These are phyloP conservation scores for Orbilia javanica DNA, from an alignment of 2,329 filamentous ascomycete genomes.

Conservation along the genomic window DNA sequence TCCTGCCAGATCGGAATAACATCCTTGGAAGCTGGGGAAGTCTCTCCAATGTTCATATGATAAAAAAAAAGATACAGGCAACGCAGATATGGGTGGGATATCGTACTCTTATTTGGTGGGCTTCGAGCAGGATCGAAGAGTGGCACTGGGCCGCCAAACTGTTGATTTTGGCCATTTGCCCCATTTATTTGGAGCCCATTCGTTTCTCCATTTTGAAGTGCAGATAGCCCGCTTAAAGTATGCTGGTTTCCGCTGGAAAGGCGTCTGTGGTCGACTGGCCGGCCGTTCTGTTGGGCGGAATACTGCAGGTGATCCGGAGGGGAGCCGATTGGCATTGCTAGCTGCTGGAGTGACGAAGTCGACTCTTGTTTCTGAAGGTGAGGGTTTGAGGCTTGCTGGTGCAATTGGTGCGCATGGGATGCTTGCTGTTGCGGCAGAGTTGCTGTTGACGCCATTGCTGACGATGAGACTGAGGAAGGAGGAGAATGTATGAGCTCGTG, in stretches of 20 bases:
- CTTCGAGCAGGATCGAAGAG: slow-evolving; percentile 50
- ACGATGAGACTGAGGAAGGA: slow-evolving; percentile 56
- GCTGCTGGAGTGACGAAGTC: slow-evolving; percentile 45
- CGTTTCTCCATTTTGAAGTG: slow-evolving; percentile 48
- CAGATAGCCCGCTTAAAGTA: slow-evolving; percentile 45
- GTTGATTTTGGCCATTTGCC: slow-evolving; percentile 36
- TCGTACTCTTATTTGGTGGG: slow-evolving; percentile 56
- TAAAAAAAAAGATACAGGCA: slow-evolving; percentile 9
- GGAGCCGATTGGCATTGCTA: slow-evolving; percentile 55
- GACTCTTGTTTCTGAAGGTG: slow-evolving; percentile 55
- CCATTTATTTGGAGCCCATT: slow-evolving; percentile 55
- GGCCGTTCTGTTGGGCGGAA: slow-evolving; percentile 55
- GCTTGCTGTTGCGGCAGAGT: slow-evolving; percentile 40
- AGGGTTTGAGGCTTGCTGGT: slow-evolving; percentile 54
- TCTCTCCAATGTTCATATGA: slow-evolving; percentile 26
- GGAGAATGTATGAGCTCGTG: slow-evolving; percentile 57
- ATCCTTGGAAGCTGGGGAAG: slow-evolving; percentile 39
- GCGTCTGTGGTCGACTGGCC: slow-evolving; percentile 56
- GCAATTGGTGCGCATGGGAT: slow-evolving; percentile 55
- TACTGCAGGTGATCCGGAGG: slow-evolving; percentile 58
- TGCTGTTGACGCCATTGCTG: slow-evolving; percentile 56
- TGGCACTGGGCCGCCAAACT: slow-evolving; percentile 19
- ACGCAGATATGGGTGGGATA: slow-evolving; percentile 27
- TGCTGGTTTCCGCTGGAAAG: slow-evolving; percentile 56
- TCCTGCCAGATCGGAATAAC: slow-evolving; percentile 48